Evolutionary conservation across 2,329 filamentous ascomycete genomes (phyloP), one percentile per base, ranked within the genome.

Genomic region (Fusarium equiseti): DNA sequence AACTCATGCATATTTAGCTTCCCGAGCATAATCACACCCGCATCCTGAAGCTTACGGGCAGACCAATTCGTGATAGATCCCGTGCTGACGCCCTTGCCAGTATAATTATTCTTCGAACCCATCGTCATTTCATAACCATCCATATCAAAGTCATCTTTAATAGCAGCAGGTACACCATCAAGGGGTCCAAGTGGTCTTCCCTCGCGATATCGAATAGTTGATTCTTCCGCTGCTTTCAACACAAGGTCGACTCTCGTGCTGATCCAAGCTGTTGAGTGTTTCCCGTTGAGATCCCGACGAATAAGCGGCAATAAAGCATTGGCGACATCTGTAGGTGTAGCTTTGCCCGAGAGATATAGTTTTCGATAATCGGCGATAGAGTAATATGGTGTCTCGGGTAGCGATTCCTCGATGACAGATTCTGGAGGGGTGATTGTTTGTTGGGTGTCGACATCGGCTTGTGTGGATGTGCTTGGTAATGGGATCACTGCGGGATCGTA

Each of bases 1-100:
- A 92, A 84, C 77, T 94, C 92, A 77, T 94, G 91, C 91, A 95
- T 94, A n/a, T 86, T 90, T 3, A 88, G 85, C 81, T 93, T 94
- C 13, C 91, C 92, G 16, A 94, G 81, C 20, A 93, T 82, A 24
- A 95, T 82, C 3, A 88, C 91, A 3, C 93, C 93, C 0, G 90
- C 89, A 51, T 92, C 89, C 74, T 91, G 85, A 74, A 91, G 87
- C 77, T 90, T 89, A 76, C 85, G 83, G 10, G 93, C 89, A 75
- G 89, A 91, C 90, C 91, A 95, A 22, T 88, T 88, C 1, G 90
- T 93, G 24, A 76, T 66, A 32, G 72, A 73, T 1, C 75, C 74
- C 16, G 78, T 77, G 9, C 85, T 77, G 3, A 68, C 60, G 8
- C 81, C 80, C 18, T 82, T 77, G 18, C 84, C 81, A 2, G 85